Evolutionary conservation across 352 stramenopile species (phyloP).

Genomic region (Aphanomyces euteiches): DNA sequence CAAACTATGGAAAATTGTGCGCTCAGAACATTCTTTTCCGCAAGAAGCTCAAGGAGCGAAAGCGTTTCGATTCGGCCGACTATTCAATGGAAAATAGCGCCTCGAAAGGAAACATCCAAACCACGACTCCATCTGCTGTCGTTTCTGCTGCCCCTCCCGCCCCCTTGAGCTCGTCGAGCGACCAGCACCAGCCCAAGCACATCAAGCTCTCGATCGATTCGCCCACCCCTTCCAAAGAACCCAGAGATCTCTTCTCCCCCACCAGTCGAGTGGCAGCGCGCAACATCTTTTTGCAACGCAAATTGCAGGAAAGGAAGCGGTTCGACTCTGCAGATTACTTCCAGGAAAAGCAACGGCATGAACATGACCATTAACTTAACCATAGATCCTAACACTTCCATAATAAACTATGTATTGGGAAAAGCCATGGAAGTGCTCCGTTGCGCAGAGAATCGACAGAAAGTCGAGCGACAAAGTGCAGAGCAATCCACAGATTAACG

Average conservation of each 20-base stretch:
- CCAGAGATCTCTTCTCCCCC: conserved; percentile 29
- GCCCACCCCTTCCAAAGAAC: conserved; percentile 33
- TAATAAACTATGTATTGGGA: background rate
- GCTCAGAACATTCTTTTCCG: conserved; percentile 39
- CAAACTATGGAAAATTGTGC: conserved; percentile 48
- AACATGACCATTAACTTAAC: conserved; percentile 12
- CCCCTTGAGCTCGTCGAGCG: conserved; percentile 29
- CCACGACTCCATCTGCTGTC: background rate
- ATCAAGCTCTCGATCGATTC: conserved; percentile 65
- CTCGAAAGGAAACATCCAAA: conserved; percentile 11
- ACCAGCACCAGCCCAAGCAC: conserved; percentile 69
- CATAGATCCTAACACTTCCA: background rate
- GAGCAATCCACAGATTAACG: too few relatives aligned
- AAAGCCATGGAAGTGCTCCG: too few relatives aligned
- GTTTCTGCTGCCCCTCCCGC: background rate
- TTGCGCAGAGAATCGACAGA: too few relatives aligned
- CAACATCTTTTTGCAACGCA: conserved; percentile 63
- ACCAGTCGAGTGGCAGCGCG: conserved; percentile 44
- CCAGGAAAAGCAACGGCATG: conserved; percentile 12
- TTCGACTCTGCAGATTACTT: conserved; percentile 81
- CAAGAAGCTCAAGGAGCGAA: conserved; percentile 41
- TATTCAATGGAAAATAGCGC: conserved; percentile 35
- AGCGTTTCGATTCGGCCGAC: conserved; percentile 41
- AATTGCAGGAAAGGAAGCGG: conserved; percentile 61
- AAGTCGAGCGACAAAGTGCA: too few relatives aligned